phyloP scores from a whole-genome alignment of 2,329 filamentous ascomycete species.

The Knufia fluminis region DNA sequence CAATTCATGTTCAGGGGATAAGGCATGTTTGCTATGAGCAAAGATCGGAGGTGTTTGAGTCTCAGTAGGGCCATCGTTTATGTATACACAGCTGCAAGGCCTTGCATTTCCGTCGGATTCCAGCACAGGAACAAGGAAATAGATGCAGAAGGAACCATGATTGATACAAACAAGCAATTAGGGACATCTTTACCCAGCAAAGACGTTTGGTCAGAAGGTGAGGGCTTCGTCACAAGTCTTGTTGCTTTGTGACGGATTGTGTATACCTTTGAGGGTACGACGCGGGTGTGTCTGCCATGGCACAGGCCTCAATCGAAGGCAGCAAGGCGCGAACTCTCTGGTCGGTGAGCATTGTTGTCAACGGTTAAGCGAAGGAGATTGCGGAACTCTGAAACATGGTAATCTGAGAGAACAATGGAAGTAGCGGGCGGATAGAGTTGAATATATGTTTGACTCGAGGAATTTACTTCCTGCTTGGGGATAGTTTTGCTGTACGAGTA shows the following conservation, averaged over 20 bases:
- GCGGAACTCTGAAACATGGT: neutral
- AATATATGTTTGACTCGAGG: neutral
- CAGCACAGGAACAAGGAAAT: conserved; percentile 1
- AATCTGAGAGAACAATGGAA: neutral
- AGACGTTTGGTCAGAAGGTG: neutral
- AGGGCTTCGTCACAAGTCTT: neutral
- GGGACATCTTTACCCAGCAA: neutral
- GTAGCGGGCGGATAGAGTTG: neutral
- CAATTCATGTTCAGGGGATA: neutral
- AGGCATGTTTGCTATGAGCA: neutral
- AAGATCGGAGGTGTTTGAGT: neutral
- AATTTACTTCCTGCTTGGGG: neutral
- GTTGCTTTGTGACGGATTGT: neutral
- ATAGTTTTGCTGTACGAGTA: neutral
- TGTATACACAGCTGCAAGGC: neutral
- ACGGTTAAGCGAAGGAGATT: neutral
- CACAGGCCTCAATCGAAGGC: neutral
- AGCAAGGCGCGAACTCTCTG: too few relatives aligned
- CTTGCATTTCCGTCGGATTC: conserved; percentile 1
- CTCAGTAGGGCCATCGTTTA: neutral
- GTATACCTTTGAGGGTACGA: neutral
- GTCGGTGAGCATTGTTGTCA: neutral
- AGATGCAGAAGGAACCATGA: neutral
- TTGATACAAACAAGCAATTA: conserved; percentile 1
- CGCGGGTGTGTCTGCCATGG: neutral